Evolutionary conservation across 2,329 filamentous ascomycete genomes (phyloP).

Genomic region (Sporothrix mexicana): DNA sequence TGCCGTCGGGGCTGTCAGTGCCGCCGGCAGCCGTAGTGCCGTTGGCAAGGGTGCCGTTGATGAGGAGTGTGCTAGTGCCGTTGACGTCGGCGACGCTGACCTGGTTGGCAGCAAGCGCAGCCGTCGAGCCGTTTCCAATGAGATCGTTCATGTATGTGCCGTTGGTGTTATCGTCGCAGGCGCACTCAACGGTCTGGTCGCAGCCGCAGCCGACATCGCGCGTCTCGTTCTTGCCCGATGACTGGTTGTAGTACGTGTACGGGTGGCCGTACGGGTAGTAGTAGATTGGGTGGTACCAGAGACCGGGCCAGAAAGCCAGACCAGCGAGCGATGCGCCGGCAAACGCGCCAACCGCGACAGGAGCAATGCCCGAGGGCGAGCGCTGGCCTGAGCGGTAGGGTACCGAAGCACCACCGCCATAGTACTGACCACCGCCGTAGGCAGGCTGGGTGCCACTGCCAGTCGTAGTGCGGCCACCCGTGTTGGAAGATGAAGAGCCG

Average conservation of each 20-base stretch:
- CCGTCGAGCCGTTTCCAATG: conserved; percentile 69
- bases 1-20: conserved; percentile 46
- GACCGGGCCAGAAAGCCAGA: conserved; percentile 66
- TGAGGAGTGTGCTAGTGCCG: conserved; percentile 66
- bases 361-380: conserved; percentile 58
- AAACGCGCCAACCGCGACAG: conserved; percentile 57
- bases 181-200: conserved; percentile 61
- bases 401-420: conserved; percentile 66
- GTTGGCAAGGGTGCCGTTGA: conserved; percentile 78
- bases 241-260: conserved; percentile 57
- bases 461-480: conserved; percentile 59
- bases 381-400: conserved; percentile 65
- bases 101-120: conserved; percentile 63
- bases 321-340: conserved; percentile 49
- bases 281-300: conserved; percentile 69
- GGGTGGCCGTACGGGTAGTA: conserved; percentile 61
- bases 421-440: conserved; percentile 69
- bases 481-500: conserved; percentile 45
- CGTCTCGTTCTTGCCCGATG: conserved; percentile 61
- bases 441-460: conserved; percentile 63
- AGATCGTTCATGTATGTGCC: conserved; percentile 65
- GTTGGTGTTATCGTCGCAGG: conserved; percentile 71
- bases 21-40: conserved; percentile 63
- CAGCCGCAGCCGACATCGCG: conserved; percentile 68
- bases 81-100: conserved; percentile 68